phyloP scores from a whole-genome alignment of 129 eudicot species.

The Rutidosis leptorrhynchoides region DNA sequence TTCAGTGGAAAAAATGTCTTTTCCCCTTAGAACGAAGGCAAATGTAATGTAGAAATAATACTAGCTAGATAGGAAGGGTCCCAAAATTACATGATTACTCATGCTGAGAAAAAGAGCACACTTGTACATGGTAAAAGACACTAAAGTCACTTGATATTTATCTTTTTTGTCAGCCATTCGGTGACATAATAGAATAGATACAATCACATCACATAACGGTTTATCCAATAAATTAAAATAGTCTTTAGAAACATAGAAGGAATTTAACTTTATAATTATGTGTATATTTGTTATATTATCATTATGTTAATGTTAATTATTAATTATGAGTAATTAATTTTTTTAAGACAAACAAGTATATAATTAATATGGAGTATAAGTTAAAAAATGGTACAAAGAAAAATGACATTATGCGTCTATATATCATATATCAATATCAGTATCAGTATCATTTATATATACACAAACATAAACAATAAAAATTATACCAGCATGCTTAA shows the following conservation, averaged over 20 bases:
- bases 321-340: no score
- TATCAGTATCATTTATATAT: no score
- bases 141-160: slow-evolving; percentile 28
- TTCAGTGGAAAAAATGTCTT: slow-evolving; percentile 13
- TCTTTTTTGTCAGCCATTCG: slow-evolving; percentile 18
- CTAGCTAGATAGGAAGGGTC: slow-evolving; percentile 32
- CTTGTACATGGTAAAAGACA: slow-evolving; percentile 23
- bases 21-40: slow-evolving; percentile 20
- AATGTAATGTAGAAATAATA: slow-evolving; percentile 12
- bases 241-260: no score
- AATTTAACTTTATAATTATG: no score
- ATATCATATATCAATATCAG: no score
- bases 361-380: no score
- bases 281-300: not conserved
- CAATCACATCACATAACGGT: not conserved
- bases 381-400: no score
- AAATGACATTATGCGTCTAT: no score
- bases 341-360: no score
- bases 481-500: slow-evolving; percentile 71
- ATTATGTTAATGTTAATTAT: no score
- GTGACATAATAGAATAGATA: not conserved
- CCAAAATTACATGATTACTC: slow-evolving; percentile 36
- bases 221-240: no score
- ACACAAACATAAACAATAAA: not conserved
- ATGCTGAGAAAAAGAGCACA: slow-evolving; percentile 27